phyloP scores from a whole-genome alignment of 192 early-diverging fungal genomes.

The Dispira simplex region DNA sequence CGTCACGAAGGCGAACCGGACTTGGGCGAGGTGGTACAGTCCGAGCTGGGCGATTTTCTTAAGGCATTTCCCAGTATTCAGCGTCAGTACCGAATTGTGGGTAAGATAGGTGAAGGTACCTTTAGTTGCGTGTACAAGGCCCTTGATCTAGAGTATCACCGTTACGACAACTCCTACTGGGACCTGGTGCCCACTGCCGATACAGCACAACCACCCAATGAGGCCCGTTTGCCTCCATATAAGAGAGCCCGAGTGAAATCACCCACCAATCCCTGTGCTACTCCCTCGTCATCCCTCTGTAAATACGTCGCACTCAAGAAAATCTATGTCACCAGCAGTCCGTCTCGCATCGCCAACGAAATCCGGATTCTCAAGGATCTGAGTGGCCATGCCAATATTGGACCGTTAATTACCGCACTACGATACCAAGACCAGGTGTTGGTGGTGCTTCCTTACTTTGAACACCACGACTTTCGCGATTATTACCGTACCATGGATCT shows the following conservation, averaged over 20 bases:
- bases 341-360: conserved; percentile 65
- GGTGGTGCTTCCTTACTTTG: conserved; percentile 69
- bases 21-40: too few relatives aligned
- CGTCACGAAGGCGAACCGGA: too few relatives aligned
- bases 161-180: conserved; percentile 57
- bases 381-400: conserved; percentile 54
- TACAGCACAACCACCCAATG: conserved; percentile 12
- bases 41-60: conserved; percentile 29
- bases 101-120: conserved; percentile 81
- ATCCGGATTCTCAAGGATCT: conserved; percentile 59
- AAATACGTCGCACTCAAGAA: conserved; percentile 70
- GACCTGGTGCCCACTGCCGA: conserved; percentile 20
- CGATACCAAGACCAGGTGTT: conserved; percentile 71
- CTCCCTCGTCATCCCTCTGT: conserved; percentile 9
- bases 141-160: conserved; percentile 51
- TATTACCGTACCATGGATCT: conserved; percentile 46
- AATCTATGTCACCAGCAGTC: conserved; percentile 71
- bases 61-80: conserved; percentile 31
- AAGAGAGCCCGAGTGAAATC: neutral
- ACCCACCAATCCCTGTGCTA: neutral
- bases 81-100: conserved; percentile 45
- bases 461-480: conserved; percentile 62
- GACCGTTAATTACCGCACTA: conserved; percentile 61
- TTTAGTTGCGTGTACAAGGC: conserved; percentile 91
- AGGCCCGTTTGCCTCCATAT: conserved; percentile 9